phyloP scores from a whole-genome alignment of 2,329 filamentous ascomycete genomes.

The Metarhizium sp. region DNA sequence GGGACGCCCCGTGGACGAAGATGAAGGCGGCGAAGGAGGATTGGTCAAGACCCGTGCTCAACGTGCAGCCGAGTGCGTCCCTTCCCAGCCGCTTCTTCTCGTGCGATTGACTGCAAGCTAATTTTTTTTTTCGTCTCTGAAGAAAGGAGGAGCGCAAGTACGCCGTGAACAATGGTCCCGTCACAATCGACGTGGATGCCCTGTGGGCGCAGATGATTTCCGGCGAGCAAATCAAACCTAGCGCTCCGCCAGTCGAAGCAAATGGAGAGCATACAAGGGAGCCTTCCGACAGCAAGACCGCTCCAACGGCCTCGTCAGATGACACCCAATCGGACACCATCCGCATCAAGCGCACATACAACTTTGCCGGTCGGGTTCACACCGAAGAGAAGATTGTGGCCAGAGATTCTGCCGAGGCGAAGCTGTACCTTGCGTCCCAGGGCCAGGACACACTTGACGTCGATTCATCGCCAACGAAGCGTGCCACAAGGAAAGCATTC shows the following conservation, averaged over 20 bases:
- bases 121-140: slow-evolving; percentile 1
- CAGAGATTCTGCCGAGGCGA: slow-evolving; percentile 55
- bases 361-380: slow-evolving; percentile 64
- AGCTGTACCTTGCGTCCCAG: slow-evolving; percentile 49
- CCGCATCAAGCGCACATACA: slow-evolving; percentile 62
- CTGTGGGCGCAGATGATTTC: slow-evolving; percentile 60
- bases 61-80: slow-evolving; percentile 52
- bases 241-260: background rate
- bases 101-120: slow-evolving; percentile 1
- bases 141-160: slow-evolving; percentile 50
- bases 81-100: background rate
- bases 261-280: slow-evolving; percentile 13
- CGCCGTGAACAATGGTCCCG: slow-evolving; percentile 42
- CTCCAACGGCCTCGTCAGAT: background rate
- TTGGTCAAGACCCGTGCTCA: slow-evolving; percentile 66
- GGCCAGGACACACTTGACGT: slow-evolving; percentile 19
- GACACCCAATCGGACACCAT: slow-evolving; percentile 31
- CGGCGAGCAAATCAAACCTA: slow-evolving; percentile 15
- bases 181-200: slow-evolving; percentile 63
- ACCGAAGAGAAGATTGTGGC: slow-evolving; percentile 63
- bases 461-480: slow-evolving; percentile 26
- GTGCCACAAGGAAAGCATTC: slow-evolving; percentile 44
- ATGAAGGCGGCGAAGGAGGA: slow-evolving; percentile 49
- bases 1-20: slow-evolving; percentile 32
- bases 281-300: slow-evolving; percentile 10